phyloP scores from a whole-genome alignment of 164 flowering plant genomes.

The Tetracentron sinense region DNA sequence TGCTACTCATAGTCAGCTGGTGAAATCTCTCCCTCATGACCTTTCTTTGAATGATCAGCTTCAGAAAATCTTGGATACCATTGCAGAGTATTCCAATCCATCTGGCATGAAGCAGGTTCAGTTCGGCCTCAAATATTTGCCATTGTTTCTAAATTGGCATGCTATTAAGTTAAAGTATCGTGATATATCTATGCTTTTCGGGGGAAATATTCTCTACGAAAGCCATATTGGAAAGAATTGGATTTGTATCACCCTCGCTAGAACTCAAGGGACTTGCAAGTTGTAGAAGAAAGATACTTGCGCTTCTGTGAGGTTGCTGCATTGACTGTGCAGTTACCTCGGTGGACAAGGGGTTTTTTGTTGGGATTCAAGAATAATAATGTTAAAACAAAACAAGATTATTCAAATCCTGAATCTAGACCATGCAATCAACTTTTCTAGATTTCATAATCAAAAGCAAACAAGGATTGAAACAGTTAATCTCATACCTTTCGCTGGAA shows the following conservation, averaged over 20 bases:
- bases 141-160: background rate
- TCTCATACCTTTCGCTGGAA: too few relatives aligned
- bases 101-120: constrained; percentile 91
- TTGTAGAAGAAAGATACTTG: constrained; percentile 88
- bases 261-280: constrained; percentile 84
- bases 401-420: too few relatives aligned
- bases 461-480: too few relatives aligned
- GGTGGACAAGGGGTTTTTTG: constrained; percentile 79
- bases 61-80: constrained; percentile 57
- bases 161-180: background rate
- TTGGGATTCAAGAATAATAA: too few relatives aligned
- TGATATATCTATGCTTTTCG: constrained; percentile 24
- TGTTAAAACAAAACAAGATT: too few relatives aligned
- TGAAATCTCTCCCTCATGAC: constrained; percentile 80
- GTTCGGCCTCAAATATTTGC: constrained; percentile 5
- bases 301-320: constrained; percentile 78
- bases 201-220: constrained; percentile 87
- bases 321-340: constrained; percentile 69
- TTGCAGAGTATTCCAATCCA: constrained; percentile 81
- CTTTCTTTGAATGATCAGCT: constrained; percentile 66
- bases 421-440: too few relatives aligned
- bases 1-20: constrained; percentile 87
- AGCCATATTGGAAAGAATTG: constrained; percentile 75
- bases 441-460: too few relatives aligned
- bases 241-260: constrained; percentile 93